Conservation (phyloP, 75 land plant species). For the Isoetes taiwanensis region DNA sequence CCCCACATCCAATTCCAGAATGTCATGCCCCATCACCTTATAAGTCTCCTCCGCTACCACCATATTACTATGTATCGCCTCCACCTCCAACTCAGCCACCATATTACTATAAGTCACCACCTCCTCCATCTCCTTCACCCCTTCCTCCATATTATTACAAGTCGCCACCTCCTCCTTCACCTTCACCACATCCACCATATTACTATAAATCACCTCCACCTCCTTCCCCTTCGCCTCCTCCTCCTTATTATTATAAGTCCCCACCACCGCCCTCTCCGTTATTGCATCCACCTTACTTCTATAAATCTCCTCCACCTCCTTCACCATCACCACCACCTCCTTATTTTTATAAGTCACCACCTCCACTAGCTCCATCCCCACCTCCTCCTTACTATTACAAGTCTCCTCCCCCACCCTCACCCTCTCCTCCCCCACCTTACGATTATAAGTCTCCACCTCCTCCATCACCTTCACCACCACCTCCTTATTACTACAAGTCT, state of each 20-base stretch:
- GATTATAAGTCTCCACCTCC: background rate
- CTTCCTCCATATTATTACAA: constrained; percentile 8
- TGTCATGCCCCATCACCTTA: background rate
- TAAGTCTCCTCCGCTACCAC: background rate
- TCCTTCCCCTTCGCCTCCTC: too few species aligned
- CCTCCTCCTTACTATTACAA: constrained; percentile 6
- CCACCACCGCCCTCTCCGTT: too few species aligned
- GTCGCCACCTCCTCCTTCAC: constrained; percentile 1
- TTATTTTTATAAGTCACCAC: background rate
- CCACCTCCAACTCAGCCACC: constrained; percentile 1
- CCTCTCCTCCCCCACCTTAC: constrained; percentile 1
- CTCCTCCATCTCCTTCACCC: background rate
- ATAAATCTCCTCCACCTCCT: background rate
- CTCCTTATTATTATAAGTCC: background rate
- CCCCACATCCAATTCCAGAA: background rate
- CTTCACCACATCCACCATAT: background rate
- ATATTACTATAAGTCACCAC: constrained; percentile 5
- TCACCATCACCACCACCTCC: constrained; percentile 5
- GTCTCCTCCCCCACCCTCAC: background rate
- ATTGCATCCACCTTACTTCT: background rate
- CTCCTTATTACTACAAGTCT: background rate
- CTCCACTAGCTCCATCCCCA: background rate
- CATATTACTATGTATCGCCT: background rate
- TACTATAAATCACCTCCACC: constrained; percentile 4
- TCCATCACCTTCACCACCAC: constrained; percentile 4